Evolutionary conservation across 129 eudicot genomes (phyloP).

Genomic region (Ambrosia artemisiifolia): DNA sequence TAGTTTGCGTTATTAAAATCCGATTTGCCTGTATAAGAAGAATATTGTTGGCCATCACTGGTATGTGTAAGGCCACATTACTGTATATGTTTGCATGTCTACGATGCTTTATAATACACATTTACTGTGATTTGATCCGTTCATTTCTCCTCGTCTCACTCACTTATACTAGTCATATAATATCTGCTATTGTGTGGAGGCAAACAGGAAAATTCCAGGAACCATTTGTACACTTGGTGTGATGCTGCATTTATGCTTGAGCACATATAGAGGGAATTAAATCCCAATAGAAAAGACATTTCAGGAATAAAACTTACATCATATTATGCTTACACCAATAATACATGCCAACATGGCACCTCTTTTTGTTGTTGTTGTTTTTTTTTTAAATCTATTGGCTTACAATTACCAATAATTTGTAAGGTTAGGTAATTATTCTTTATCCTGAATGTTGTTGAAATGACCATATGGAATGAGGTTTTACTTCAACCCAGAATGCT

Average conservation of each 20-base stretch:
- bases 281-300: conserved; percentile 17
- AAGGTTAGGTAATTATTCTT: conserved; percentile 13
- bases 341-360: conserved; percentile 29
- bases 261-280: conserved; percentile 21
- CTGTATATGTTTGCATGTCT: neutral
- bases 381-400: conserved; percentile 11
- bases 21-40: neutral
- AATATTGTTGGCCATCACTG: neutral
- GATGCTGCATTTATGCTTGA: conserved; percentile 35
- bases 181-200: conserved; percentile 12
- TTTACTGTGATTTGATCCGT: conserved; percentile 10
- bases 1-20: no score
- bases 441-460: conserved; percentile 9
- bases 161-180: conserved; percentile 5
- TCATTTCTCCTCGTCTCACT: conserved; percentile 22
- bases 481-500: conserved; percentile 6
- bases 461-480: conserved; percentile 18
- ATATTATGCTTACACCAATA: conserved; percentile 42
- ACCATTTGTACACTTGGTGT: conserved; percentile 34
- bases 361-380: neutral
- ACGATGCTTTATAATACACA: neutral
- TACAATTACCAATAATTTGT: conserved; percentile 2
- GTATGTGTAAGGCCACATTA: neutral
- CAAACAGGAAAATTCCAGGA: conserved; percentile 23
- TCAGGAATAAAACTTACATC: conserved; percentile 38